Conservation (phyloP, 1,139 yeast genomes). For the Candida pseudoviswanathii region DNA sequence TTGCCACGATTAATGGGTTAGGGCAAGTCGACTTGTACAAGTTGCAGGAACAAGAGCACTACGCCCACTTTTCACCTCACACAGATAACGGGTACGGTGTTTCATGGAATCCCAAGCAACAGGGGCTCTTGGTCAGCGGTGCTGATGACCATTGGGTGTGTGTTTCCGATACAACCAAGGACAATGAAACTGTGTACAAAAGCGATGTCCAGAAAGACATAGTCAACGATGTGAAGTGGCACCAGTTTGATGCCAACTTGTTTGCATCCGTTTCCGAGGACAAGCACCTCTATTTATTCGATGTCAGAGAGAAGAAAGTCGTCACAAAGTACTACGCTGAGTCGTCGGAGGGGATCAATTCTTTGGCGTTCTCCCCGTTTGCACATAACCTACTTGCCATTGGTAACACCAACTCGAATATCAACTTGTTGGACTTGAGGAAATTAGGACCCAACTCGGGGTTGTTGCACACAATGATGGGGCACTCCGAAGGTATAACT, state of each 20-base stretch:
- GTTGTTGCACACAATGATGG: slow-evolving; percentile 69
- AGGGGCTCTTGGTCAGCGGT: slow-evolving; percentile 57
- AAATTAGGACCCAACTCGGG: slow-evolving; percentile 31
- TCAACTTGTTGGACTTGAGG: slow-evolving; percentile 63
- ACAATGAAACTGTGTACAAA: slow-evolving; percentile 12
- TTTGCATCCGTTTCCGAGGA: slow-evolving; percentile 80
- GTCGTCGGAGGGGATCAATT: slow-evolving; percentile 53
- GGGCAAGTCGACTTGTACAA: slow-evolving; percentile 77
- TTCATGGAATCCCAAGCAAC: slow-evolving; percentile 55
- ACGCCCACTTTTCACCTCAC: slow-evolving; percentile 52
- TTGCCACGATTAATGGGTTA: slow-evolving; percentile 77
- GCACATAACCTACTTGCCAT: slow-evolving; percentile 61
- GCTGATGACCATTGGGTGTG: slow-evolving; percentile 68
- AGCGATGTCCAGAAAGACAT: slow-evolving; percentile 48
- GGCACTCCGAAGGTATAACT: slow-evolving; percentile 72
- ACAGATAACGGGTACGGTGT: slow-evolving; percentile 72
- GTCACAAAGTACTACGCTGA: slow-evolving; percentile 32
- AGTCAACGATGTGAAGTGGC: slow-evolving; percentile 79
- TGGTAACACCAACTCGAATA: slow-evolving; percentile 70
- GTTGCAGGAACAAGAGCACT: slow-evolving; percentile 27
- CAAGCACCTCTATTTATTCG: slow-evolving; percentile 44
- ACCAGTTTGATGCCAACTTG: slow-evolving; percentile 45
- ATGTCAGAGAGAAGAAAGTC: slow-evolving; percentile 35
- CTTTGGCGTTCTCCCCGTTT: slow-evolving; percentile 65
- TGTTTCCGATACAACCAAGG: slow-evolving; percentile 22